Evolutionary conservation across 2,329 filamentous ascomycete genomes (phyloP).

Genomic region (Diaporthe nobilis): DNA sequence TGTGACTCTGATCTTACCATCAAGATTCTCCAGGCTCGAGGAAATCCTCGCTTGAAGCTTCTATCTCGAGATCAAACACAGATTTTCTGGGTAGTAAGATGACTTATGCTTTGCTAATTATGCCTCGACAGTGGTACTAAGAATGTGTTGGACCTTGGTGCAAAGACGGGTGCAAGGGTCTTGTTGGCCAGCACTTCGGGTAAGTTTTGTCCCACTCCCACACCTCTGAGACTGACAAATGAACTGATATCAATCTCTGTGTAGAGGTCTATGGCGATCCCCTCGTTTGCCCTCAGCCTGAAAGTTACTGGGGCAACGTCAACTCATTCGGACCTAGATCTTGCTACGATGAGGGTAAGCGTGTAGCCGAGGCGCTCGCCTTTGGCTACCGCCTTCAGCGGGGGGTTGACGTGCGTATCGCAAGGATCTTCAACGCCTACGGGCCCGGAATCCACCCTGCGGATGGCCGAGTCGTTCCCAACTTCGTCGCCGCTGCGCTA

Average conservation of each 20-base stretch:
- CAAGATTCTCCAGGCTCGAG: neutral
- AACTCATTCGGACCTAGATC: neutral
- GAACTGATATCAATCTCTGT: neutral
- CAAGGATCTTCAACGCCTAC: constrained; percentile 4
- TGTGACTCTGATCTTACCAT: neutral
- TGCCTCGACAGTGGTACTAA: neutral
- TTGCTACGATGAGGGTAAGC: neutral
- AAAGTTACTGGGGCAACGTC: neutral
- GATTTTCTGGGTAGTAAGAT: neutral
- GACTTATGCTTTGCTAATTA: neutral
- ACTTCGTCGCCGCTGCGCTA: neutral
- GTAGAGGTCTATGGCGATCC: neutral
- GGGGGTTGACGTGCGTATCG: neutral
- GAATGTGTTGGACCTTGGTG: neutral
- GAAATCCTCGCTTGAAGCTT: neutral
- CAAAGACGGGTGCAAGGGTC: neutral
- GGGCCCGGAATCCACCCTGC: neutral
- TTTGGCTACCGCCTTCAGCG: neutral
- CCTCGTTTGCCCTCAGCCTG: neutral
- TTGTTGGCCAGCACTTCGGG: neutral
- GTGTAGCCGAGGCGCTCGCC: neutral
- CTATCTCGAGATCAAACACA: neutral
- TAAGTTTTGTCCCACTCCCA: neutral
- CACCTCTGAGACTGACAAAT: neutral
- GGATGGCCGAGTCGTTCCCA: neutral